Base-by-base conservation (phyloP, 495 filamentous ascomycete genomes). In the Podospora fimiseda region DNA sequence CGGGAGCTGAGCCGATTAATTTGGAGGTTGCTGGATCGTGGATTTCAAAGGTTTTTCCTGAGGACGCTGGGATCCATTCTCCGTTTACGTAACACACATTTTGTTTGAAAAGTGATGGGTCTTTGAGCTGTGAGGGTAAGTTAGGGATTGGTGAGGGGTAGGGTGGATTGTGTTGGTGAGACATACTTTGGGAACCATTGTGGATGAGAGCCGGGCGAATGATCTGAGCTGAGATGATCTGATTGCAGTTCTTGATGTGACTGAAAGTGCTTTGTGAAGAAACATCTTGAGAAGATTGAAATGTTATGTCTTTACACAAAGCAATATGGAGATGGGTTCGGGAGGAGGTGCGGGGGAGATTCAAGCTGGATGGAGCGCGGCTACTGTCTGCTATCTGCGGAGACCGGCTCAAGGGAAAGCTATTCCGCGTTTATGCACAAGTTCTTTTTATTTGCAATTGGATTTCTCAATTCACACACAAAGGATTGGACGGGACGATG, bases 51-150 rank as follows among this genome's bases (percentile, higher is more conserved):
- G 87, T 91, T 68, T 89, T 80, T 42, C 84, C 84, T 1, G 86
- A 89, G 57, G 79, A 74, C 37, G 88, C 83, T 49, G 74, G 76
- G 43, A 93, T 76, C 85, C 87, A 95, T 72, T 90, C 81, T 59
- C 88, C 88, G 69, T 94, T 89, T 58, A 95, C 83, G 62, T 90
- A 95, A 56, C 79, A 82, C 57, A 89, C 87, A 53, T 87, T 72
- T 36, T 80, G 71, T 66, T 89, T 90, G 61, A 95, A 81, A 20
- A 95, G 80, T 3, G 87, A 88, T 22, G 80, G 78, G 60, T 95
- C 90, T 70, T 86, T 90, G 61, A 95, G 81, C 88, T 67, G 48
- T 8, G 22, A 88, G 55, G 55, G 50, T 50, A 51, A 51, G 16
- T 30, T 22, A 27, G 19, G 8, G 19, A 22, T 27, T 14, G 15